Evolutionary conservation across 305 asterid species (phyloP).

Genomic region (Nicotiana rustica): DNA sequence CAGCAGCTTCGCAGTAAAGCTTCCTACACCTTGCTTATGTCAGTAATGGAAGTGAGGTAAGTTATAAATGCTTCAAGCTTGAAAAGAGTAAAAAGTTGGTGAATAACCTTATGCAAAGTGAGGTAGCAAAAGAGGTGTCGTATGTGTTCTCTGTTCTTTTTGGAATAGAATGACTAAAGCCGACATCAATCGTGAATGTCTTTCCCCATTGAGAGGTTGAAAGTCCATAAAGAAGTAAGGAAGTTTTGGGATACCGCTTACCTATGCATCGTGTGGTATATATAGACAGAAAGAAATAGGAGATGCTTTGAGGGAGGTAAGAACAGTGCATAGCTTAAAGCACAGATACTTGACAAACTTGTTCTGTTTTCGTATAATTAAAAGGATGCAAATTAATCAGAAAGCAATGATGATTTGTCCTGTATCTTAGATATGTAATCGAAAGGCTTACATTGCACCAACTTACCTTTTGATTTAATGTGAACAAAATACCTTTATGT

Average conservation of each 20-base stretch:
- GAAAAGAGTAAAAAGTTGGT: not conserved
- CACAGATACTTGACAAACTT: conserved; percentile 16
- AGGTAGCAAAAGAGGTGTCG: not conserved
- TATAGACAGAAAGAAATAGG: conserved; percentile 23
- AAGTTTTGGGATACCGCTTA: conserved; percentile 2
- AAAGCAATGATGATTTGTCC: not conserved
- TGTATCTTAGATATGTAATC: conserved; percentile 10
- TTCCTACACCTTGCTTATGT: conserved; percentile 26
- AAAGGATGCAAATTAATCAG: conserved; percentile 8
- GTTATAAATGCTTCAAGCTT: not conserved
- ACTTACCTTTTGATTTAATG: conserved; percentile 21
- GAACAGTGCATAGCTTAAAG: conserved; percentile 22
- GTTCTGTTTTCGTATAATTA: not conserved
- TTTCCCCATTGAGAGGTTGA: not conserved
- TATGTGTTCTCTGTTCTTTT: not conserved
- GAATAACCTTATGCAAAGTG: not conserved
- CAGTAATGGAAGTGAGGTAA: not conserved
- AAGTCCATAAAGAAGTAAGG: not conserved
- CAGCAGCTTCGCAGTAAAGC: conserved; percentile 18
- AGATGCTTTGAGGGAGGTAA: conserved; percentile 7
- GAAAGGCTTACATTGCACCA: not conserved
- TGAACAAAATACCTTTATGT: not conserved
- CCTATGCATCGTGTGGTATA: conserved; percentile 1
- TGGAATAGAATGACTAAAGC: not conserved
- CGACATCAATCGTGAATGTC: not conserved